Conservation (phyloP, 805 yeast species). For the Candida orba region DNA sequence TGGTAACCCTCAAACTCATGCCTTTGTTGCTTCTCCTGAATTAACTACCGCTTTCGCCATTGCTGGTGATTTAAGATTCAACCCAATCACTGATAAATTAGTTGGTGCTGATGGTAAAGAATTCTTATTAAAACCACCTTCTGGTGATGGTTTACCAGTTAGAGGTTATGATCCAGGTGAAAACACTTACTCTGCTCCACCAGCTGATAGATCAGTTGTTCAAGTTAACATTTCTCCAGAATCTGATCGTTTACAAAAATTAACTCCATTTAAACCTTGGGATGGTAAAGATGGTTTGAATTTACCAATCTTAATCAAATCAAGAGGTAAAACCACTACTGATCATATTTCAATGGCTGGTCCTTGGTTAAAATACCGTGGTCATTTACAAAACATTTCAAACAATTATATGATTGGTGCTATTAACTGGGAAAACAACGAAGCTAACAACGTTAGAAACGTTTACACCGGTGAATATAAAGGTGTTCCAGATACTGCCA, state of each 20-base stretch:
- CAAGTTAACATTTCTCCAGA: slow-evolving; percentile 75
- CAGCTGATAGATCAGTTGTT: slow-evolving; percentile 72
- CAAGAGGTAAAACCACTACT: slow-evolving; percentile 96
- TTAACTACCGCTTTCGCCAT: slow-evolving; percentile 92
- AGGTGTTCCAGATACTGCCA: slow-evolving; percentile 97
- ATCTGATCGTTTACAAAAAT: slow-evolving; percentile 92
- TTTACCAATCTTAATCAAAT: slow-evolving; percentile 93
- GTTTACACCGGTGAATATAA: slow-evolving; percentile 84
- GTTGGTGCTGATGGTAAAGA: slow-evolving; percentile 84
- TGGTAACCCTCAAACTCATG: slow-evolving; percentile 96
- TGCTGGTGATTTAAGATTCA: slow-evolving; percentile 94
- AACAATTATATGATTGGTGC: slow-evolving; percentile 99
- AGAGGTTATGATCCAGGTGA: slow-evolving; percentile 90
- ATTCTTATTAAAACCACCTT: slow-evolving; percentile 82
- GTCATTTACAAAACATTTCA: slow-evolving; percentile 97
- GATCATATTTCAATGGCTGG: slow-evolving; percentile 99
- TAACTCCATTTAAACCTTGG: slow-evolving; percentile 94
- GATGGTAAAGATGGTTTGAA: slow-evolving; percentile 87
- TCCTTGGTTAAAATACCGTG: slow-evolving; percentile 99
- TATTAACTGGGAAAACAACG: slow-evolving; percentile 89
- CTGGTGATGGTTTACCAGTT: slow-evolving; percentile 84
- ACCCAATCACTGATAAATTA: slow-evolving; percentile 88
- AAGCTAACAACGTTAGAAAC: slow-evolving; percentile 88
- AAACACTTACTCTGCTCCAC: slow-evolving; percentile 96
- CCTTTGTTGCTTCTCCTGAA: slow-evolving; percentile 96